Evolutionary conservation across 192 early-diverging fungal genomes (phyloP).

Genomic region (Podila epigama): DNA sequence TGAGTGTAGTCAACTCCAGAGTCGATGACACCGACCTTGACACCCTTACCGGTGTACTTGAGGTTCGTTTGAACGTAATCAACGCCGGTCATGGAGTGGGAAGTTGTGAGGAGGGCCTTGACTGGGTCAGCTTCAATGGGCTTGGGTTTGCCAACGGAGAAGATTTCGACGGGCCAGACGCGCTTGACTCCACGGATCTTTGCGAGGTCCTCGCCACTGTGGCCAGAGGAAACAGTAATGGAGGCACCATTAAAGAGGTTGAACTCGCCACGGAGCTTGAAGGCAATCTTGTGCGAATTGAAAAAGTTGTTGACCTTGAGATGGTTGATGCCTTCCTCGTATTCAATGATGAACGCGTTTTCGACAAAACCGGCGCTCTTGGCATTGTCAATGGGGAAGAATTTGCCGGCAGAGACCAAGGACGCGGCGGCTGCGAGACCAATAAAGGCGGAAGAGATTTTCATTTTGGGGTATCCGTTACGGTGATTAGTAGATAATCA

Average conservation of each 20-base stretch:
- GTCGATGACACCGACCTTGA: constrained; percentile 75
- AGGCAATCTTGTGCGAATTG: neutral
- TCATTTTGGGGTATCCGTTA: neutral
- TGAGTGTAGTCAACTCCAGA: constrained; percentile 74
- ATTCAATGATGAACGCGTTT: constrained; percentile 2
- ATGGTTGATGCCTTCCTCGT: constrained; percentile 2
- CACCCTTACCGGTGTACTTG: constrained; percentile 64
- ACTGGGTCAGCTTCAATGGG: constrained; percentile 2
- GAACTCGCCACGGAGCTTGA: constrained; percentile 38
- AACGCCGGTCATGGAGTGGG: constrained; percentile 62
- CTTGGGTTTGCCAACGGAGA: constrained; percentile 10
- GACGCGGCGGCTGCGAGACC: neutral
- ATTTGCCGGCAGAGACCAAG: constrained; percentile 1
- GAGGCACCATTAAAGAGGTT: constrained; percentile 49
- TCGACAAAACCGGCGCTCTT: neutral
- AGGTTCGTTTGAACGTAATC: constrained; percentile 52
- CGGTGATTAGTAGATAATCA: neutral
- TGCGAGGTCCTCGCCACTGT: constrained; percentile 17
- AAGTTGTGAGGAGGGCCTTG: constrained; percentile 14
- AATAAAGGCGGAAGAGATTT: neutral
- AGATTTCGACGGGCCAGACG: constrained; percentile 59
- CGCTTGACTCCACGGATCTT: constrained; percentile 24
- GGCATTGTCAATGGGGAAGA: neutral
- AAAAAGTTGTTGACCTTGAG: constrained; percentile 3
- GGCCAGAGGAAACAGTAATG: constrained; percentile 12